phyloP scores from a whole-genome alignment of 371 early-diverging fungal genomes.

The Mucor plumbeus region DNA sequence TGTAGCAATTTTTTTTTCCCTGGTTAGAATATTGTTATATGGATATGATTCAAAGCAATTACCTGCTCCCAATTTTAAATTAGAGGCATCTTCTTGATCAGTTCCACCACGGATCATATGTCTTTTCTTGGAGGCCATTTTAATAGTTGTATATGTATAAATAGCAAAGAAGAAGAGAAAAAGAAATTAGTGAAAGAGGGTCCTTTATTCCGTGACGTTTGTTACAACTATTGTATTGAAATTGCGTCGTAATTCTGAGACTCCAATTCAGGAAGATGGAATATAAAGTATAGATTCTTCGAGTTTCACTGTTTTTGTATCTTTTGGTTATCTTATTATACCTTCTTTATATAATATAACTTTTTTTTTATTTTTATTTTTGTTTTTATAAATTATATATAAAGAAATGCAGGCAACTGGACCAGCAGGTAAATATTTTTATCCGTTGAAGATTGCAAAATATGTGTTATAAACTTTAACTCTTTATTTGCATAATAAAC shows the following conservation, averaged over 20 bases:
- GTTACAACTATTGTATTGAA: background rate
- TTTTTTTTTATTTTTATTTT: background rate
- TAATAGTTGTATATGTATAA: background rate
- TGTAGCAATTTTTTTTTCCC: background rate
- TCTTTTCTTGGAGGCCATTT: conserved; percentile 39
- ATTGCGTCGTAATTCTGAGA: conserved; percentile 9
- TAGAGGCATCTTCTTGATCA: conserved; percentile 78
- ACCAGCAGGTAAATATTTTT: conserved; percentile 30
- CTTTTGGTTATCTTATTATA: background rate
- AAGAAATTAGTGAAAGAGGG: background rate
- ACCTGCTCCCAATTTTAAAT: conserved; percentile 77
- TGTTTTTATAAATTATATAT: conserved; percentile 2
- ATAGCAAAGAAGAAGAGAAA: background rate
- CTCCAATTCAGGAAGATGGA: background rate
- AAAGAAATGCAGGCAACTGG: conserved; percentile 40
- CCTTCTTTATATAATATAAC: background rate
- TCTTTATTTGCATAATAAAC: background rate
- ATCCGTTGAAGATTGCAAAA: background rate
- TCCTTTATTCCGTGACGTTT: conserved; percentile 1
- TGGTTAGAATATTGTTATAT: background rate
- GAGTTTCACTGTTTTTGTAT: background rate
- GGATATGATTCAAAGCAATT: background rate
- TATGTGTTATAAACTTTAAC: background rate
- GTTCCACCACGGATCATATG: conserved; percentile 62
- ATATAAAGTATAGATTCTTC: background rate